Base-by-base conservation (phyloP, 495 filamentous ascomycete species). In the Trichoderma orchidacearum region DNA sequence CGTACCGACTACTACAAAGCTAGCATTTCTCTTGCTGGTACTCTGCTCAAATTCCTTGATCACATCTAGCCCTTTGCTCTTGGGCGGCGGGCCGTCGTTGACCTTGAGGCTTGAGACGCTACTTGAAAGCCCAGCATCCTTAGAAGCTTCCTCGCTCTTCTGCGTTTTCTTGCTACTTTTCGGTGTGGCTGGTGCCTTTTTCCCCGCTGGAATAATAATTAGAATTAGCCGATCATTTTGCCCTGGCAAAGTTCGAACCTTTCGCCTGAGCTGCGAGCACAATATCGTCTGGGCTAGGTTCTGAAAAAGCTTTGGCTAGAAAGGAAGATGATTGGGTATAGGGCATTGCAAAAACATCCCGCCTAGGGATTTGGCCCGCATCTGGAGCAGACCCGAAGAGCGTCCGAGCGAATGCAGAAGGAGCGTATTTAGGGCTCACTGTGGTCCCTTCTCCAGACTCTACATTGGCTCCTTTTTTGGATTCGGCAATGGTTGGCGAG, bases 1-100 rank as follows among this genome's bases (percentile, higher is more conserved):
- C 79, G 60, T 67, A 90, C 87, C 91, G 63, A 98, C 92, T 5
- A 98, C 93, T 12, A 96, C 91, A 72, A 98, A 97, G 63, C 89
- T 96, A 51, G 89, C 90, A 32, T 80, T 81, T 56, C 85, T 85
- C 69, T 96, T 98, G 59, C 75, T 75, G 35, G 81, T 83, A 23
- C 79, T 75, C 57, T 85, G 90, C 62, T 84, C 79, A 63, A 87
- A 93, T 60, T 92, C 92, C 41, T 82, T 80, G 11, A 92, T 61
- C 5, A 97, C 90, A 66, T 97, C 80, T 17, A 97, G 69, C 56
- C 90, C 90, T 65, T 92, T 95, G 65, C 86, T 90, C 66, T 84
- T 90, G 12, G 86, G 81, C 36, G 82, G 81, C 1, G 86, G 81
- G 34, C 82, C 76, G 60, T 89, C 85, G 58, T 83, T 81, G 13